Base-by-base conservation (phyloP, 108 stramenopile species). In the Conticribra weissflogii region DNA sequence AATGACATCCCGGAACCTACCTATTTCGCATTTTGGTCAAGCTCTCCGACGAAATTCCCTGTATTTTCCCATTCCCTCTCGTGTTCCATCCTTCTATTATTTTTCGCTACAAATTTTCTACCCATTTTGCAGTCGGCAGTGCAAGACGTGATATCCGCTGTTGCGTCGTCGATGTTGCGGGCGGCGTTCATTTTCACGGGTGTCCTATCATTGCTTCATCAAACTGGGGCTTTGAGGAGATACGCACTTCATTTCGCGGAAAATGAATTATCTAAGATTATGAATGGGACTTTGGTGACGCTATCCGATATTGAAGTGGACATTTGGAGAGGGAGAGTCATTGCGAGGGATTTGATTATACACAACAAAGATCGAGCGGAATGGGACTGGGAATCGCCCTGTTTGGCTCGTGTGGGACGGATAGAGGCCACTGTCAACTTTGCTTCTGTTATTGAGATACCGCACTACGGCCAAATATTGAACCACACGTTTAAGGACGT, bases 321-420 rank as follows among this genome's bases (percentile, higher is more conserved):
- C 47, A 19, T 81, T 5, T 76, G 69, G 71, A 71, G 70, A 34
- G 80, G 80, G 2, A 67, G 41, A 36, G 71, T 74, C 12, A 25
- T 72, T 3, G 67, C 55, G 9, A 63, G 59, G 18, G 72, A 81
- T 48, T 66, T 76, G 33, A 45, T 76, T 14, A 31, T 74, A 21
- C 80, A 81, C 45, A 76, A 76, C 25, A 76, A 76, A 33, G 72
- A 81, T 24, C 74, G 80, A 3, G 48, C 64, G 30, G 51, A 50
- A 15, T 81, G 80, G 80, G 64, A 68, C 14, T 81, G 80, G 80
- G 80, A 81, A 52, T 81, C 80, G 15, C 80, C 80, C 0, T 77
- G 74, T 34, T 47, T 81, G 12, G 75, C 63, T 30, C 31, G 80
- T 8, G 74, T 69, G 0, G 80, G 80, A 19, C 69, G 75, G 24